Conservation (phyloP, 805 yeast genomes). For the Saccharomycopsis vini region DNA sequence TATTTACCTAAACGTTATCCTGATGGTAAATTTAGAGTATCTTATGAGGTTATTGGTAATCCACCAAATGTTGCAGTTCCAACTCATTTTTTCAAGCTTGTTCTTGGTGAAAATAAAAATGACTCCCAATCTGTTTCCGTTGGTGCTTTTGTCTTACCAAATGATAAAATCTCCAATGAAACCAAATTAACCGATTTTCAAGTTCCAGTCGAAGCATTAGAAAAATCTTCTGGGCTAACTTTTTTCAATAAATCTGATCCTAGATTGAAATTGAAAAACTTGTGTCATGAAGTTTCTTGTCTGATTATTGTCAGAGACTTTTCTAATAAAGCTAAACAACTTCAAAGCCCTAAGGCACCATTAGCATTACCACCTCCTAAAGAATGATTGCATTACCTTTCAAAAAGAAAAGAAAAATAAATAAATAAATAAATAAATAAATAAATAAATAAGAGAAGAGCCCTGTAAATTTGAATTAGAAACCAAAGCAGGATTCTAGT, state of each 20-base stretch:
- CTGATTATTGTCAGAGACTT: constrained; percentile 77
- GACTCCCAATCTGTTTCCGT: constrained; percentile 41
- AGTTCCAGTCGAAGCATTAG: constrained; percentile 86
- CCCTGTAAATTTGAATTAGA: no score
- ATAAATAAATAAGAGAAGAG: no score
- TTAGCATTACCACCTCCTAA: no score
- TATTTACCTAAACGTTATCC: constrained; percentile 71
- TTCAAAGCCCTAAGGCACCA: no score
- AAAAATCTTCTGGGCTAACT: constrained; percentile 77
- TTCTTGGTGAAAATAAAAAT: constrained; percentile 60
- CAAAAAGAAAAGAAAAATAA: no score
- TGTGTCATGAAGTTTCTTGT: constrained; percentile 78
- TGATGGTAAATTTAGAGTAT: constrained; percentile 79
- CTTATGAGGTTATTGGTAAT: constrained; percentile 89
- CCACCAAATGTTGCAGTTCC: constrained; percentile 97
- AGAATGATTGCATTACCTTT: no score
- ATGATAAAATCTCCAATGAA: constrained; percentile 64
- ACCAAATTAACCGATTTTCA: constrained; percentile 67
- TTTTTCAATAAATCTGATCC: constrained; percentile 63
- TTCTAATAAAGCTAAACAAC: constrained; percentile 11
- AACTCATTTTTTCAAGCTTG: constrained; percentile 87
- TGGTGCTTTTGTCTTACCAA: constrained; percentile 92
- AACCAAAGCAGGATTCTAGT: no score
- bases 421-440: no score
- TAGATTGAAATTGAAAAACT: constrained; percentile 41